Base-by-base conservation (phyloP, 148 eudicot genomes). In the Camellia lanceoleosa region DNA sequence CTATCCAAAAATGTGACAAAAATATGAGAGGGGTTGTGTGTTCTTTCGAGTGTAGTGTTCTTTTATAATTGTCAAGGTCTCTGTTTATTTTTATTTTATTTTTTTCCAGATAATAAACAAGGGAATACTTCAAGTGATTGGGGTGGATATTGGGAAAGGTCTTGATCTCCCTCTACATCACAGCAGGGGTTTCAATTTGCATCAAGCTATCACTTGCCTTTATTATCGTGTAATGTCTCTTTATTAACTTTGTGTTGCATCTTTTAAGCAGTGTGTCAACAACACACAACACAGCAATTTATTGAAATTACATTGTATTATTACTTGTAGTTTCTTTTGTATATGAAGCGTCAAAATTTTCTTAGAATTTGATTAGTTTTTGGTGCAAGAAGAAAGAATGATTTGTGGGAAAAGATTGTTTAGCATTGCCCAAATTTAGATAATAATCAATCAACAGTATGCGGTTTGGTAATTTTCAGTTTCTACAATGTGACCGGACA, bases 101-200 rank as follows among this genome's bases (percentile, higher is more conserved):
- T 23, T 30, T 30, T 82, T 60, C 63, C 93, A 95, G 99, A 92
- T 93, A 70, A 7, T 95, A 51, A 88, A 95, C 94, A 95, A 90
- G 85, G 97, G 99, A 41, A 90, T 95, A 81, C 92, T 95, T 19
- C 86, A 95, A 62, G 30, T 93, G 68, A 93, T 95, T 49, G 99
- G 99, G 10, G 92, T 95, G 51, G 99, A 95, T 0, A 69, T 95
- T 58, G 99, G 99, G 23, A 95, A 95, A 86, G 99, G 99, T n/a
- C 97, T 95, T 76, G 91, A 95, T 84, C 49, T 95, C 78, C 97
- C 99, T 19, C 96, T 95, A 9, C 5, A 1, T 30, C 54, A 9
- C 5, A 1, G n/a, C 54, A 44, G 18, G 16, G 70, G 2, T 7
- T 38, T 20, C 38, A 19, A 38, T 18, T 60, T 79, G 20, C 18